Evolutionary conservation across 208 protist species (phyloP).

Genomic region (Sergeia podlipaevii): DNA sequence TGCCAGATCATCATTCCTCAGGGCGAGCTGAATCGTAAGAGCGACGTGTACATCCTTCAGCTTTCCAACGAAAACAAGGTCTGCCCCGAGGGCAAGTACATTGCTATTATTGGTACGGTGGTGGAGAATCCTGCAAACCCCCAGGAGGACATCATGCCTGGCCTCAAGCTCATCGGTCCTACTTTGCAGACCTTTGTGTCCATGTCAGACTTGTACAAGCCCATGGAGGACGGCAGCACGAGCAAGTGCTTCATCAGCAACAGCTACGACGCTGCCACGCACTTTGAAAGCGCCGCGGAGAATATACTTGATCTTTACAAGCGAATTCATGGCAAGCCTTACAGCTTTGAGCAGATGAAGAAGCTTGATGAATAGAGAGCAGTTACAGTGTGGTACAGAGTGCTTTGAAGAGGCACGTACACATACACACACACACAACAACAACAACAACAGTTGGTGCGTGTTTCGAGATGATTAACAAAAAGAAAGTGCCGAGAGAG

Average conservation of each 20-base stretch:
- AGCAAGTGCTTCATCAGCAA: constrained; percentile 96
- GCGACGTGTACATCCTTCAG: constrained; percentile 98
- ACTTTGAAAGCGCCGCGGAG: constrained; percentile 98
- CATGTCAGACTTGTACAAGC: constrained; percentile 90
- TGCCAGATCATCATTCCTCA: constrained; percentile 98
- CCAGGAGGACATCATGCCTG: constrained; percentile 91
- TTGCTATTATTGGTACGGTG: constrained; percentile 97
- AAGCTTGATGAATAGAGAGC: constrained; percentile 5
- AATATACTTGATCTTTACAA: constrained; percentile 98
- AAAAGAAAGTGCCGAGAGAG: too few relatives aligned
- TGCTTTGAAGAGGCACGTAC: not conserved
- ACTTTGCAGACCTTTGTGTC: constrained; percentile 90
- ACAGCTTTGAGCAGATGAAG: constrained; percentile 77
- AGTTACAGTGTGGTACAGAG: constrained; percentile 2
- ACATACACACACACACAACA: too few relatives aligned
- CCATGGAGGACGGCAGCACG: constrained; percentile 83
- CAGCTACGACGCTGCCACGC: constrained; percentile 96
- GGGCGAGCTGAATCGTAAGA: constrained; percentile 92
- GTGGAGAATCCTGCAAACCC: constrained; percentile 96
- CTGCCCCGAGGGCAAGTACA: constrained; percentile 95
- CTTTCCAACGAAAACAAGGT: constrained; percentile 95
- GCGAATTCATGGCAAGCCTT: constrained; percentile 94
- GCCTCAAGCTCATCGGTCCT: constrained; percentile 90
- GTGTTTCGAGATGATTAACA: too few relatives aligned
- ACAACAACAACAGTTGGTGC: too few relatives aligned